Evolutionary conservation across 495 filamentous ascomycete species (phyloP).

Genomic region (Talaromyces stipitatus): DNA sequence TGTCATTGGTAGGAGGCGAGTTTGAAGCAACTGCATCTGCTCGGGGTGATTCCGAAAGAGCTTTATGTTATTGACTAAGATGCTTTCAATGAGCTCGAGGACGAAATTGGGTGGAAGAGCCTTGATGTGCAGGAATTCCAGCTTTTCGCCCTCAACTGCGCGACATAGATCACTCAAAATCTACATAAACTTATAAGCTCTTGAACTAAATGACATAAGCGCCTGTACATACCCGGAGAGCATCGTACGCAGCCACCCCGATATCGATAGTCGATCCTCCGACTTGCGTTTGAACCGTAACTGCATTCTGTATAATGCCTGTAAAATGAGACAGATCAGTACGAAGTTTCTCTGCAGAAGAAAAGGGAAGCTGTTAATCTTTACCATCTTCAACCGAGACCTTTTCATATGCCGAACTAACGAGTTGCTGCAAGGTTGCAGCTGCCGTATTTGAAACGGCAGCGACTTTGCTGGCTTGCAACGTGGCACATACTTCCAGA

Average conservation of each 20-base stretch:
- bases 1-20: constrained; percentile 74
- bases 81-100: constrained; percentile 83
- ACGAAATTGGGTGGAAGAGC: constrained; percentile 73
- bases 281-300: constrained; percentile 29
- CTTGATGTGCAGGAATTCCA: constrained; percentile 70
- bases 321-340: constrained; percentile 18
- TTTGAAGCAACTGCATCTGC: constrained; percentile 69
- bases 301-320: constrained; percentile 45
- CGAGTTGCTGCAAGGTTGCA: constrained; percentile 88
- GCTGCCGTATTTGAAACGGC: constrained; percentile 93
- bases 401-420: constrained; percentile 88
- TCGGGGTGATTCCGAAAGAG: constrained; percentile 76
- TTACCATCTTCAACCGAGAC: constrained; percentile 70
- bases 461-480: constrained; percentile 83
- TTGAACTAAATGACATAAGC: not conserved
- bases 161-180: constrained; percentile 87
- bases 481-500: constrained; percentile 80
- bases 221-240: constrained; percentile 51
- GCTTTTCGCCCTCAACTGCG: constrained; percentile 72
- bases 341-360: not conserved
- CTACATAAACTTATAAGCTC: constrained; percentile 25
- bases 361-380: not conserved
- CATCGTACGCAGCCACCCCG: constrained; percentile 74
- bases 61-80: constrained; percentile 73
- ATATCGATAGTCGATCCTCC: constrained; percentile 58